Base-by-base conservation (phyloP, 257 asterid species). In the Lycium barbarum region DNA sequence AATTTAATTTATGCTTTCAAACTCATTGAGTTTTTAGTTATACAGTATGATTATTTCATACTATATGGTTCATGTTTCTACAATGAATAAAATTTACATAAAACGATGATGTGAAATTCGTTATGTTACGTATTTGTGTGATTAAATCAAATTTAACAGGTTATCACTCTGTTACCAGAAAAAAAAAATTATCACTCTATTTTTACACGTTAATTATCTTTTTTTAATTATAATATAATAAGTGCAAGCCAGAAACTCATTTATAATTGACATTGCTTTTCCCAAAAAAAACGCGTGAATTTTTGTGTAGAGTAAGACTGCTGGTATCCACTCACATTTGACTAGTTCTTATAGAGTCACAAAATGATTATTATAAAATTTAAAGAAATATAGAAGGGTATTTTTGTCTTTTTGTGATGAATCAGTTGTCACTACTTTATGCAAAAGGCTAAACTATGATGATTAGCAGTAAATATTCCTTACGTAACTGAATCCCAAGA, bases 401-500 rank as follows among this genome's bases (percentile, higher is more conserved):
- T 13, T 49, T 49, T 47, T 74, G 81, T 74, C 61, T 22, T 74
- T 6, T 74, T 3, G 1, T 0, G 40, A 47, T 49, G 10, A 74
- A 74, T 74, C 2, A 49, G 20, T n/a, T 10, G 15, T 22, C 47
- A n/a, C 5, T 2, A 45, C 18, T 17, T 70, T n/a, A 43, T 20
- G 57, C 47, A 4, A 76, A 51, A 49, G 82, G 36, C 22, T 51
- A 51, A 51, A 51, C 15, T 7, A 22, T 13, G 82, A 76, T 51
- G n/a, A 65, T 33, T 51, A 76, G 26, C 82, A 51, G 63, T 76
- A 76, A 76, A 76, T 76, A 51, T 76, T 76, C 63, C 63, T 22
- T 49, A 7, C 13, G n/a, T 49, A 74, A 14, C 57, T 74, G 58
- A 74, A 49, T 74, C 45, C 61, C 62, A 7, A 22, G 62, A 74